These are phyloP conservation scores for Pistacia integerrima DNA, from an alignment of 345 rosid genomes.

Conservation along the genomic window DNA sequence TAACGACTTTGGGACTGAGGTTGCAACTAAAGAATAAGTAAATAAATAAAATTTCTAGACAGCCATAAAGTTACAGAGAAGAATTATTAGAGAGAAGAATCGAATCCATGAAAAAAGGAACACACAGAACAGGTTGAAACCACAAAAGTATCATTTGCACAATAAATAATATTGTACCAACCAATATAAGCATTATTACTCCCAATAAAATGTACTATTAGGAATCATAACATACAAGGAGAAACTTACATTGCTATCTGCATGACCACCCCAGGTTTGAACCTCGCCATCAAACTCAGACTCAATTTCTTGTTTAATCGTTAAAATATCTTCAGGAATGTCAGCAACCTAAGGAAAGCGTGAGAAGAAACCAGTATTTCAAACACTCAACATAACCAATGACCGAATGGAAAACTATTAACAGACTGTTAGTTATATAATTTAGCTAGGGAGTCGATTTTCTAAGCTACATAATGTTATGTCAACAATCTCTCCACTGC, in stretches of 20 bases:
- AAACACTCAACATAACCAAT: constrained; percentile 12
- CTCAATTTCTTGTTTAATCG: constrained; percentile 62
- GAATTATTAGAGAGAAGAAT: background rate
- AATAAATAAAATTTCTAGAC: background rate
- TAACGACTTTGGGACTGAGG: constrained; percentile 45
- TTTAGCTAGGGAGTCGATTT: background rate
- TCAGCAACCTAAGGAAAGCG: constrained; percentile 32
- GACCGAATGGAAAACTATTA: background rate
- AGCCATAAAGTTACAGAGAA: background rate
- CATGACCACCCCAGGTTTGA: constrained; percentile 58
- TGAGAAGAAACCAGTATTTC: constrained; percentile 13
- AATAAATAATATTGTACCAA: background rate
- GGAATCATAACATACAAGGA: background rate
- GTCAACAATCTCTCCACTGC: background rate
- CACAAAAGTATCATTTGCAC: background rate
- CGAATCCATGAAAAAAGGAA: background rate
- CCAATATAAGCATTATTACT: background rate
- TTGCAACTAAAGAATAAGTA: constrained; percentile 29
- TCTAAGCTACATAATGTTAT: background rate
- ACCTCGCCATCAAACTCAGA: constrained; percentile 64
- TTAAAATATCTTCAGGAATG: constrained; percentile 60
- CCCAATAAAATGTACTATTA: background rate
- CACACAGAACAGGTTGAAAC: background rate
- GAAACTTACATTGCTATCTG: constrained; percentile 57
- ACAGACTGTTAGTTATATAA: background rate